phyloP scores from a whole-genome alignment of 768 basidiomycete genomes.

The Cubamyces lactineus region DNA sequence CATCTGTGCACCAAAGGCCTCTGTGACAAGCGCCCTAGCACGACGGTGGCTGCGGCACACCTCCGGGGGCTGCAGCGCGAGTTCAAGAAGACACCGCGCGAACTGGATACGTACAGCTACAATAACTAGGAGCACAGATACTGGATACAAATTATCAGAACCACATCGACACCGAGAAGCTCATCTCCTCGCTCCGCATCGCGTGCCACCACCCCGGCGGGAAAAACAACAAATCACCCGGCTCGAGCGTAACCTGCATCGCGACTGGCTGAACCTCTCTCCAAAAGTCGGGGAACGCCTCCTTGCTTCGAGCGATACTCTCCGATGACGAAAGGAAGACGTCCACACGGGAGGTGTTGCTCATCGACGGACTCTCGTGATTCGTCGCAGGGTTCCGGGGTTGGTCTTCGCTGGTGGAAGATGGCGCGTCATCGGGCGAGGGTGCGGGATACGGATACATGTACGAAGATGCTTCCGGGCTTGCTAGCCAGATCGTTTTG shows the following conservation, averaged over 20 bases:
- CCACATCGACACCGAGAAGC: slow-evolving; percentile 92
- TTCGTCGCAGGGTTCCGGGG: slow-evolving; percentile 45
- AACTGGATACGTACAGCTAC: too few relatives aligned
- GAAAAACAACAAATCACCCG: slow-evolving; percentile 88
- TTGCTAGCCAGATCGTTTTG: slow-evolving; percentile 93
- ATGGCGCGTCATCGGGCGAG: slow-evolving; percentile 21
- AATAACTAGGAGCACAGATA: too few relatives aligned
- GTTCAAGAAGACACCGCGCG: too few relatives aligned
- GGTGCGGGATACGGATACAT: slow-evolving; percentile 62
- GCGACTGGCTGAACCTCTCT: slow-evolving; percentile 60
- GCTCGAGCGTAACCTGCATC: slow-evolving; percentile 61
- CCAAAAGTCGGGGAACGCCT: slow-evolving; percentile 56
- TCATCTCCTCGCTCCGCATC: slow-evolving; percentile 79
- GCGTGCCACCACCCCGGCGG: slow-evolving; percentile 97
- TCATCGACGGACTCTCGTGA: slow-evolving; percentile 51
- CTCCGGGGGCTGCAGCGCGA: too few relatives aligned
- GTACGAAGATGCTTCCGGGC: slow-evolving; percentile 53
- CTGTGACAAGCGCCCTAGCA: too few relatives aligned
- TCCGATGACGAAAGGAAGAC: slow-evolving; percentile 55
- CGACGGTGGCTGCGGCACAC: too few relatives aligned
- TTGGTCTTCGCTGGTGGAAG: slow-evolving; percentile 2
- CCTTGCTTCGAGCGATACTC: slow-evolving; percentile 17
- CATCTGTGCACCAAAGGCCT: too few relatives aligned
- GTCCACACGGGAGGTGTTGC: slow-evolving; percentile 83
- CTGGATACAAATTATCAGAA: slow-evolving; percentile 49